Evolutionary conservation across 1,284 basidiomycete genomes (phyloP).

Genomic region (Puccinia polysora): DNA sequence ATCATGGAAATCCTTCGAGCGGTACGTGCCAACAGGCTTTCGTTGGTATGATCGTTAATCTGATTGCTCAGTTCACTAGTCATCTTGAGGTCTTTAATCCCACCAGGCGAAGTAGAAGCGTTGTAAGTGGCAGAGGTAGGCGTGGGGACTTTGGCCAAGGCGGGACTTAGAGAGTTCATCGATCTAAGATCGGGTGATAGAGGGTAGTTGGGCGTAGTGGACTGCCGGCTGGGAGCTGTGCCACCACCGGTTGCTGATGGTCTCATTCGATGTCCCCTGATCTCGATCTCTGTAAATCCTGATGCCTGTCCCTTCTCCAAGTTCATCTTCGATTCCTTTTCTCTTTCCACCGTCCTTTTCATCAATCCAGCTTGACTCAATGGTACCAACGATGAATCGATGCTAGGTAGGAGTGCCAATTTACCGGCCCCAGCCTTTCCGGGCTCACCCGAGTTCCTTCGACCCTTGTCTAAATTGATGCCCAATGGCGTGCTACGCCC

Average conservation of each 20-base stretch:
- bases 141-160: background rate
- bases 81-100: conserved; percentile 37
- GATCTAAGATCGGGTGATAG: conserved; percentile 11
- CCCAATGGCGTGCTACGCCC: conserved; percentile 43
- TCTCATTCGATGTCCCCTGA: conserved; percentile 32
- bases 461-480: conserved; percentile 49
- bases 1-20: conserved; percentile 36
- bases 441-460: conserved; percentile 50
- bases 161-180: background rate
- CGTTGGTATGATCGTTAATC: background rate
- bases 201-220: conserved; percentile 9
- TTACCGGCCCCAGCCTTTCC: conserved; percentile 54
- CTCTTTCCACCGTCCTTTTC: conserved; percentile 72
- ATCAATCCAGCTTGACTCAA: conserved; percentile 68
- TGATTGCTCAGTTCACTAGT: conserved; percentile 1
- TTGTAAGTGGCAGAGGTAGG: background rate
- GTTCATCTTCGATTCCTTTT: conserved; percentile 66
- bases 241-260: conserved; percentile 7
- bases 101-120: background rate
- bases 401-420: conserved; percentile 46
- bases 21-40: conserved; percentile 25
- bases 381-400: conserved; percentile 59
- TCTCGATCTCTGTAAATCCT: conserved; percentile 68
- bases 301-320: conserved; percentile 66
- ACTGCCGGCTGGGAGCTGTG: background rate